Conservation (phyloP, 208 protist genomes). For the Porcisia hertigi region DNA sequence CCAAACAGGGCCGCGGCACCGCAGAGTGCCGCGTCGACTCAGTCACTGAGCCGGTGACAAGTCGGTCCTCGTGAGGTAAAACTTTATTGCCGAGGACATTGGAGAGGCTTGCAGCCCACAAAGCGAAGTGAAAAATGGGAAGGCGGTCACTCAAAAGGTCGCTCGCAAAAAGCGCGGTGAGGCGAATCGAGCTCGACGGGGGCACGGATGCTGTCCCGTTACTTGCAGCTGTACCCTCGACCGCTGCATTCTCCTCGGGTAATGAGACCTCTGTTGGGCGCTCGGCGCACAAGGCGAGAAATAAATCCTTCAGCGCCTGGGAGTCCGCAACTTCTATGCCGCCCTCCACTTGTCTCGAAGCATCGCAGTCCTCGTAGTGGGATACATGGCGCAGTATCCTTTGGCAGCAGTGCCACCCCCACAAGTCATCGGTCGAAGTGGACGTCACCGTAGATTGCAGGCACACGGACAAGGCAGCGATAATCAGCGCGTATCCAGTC, state of each 20-base stretch:
- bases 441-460: neutral
- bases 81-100: neutral
- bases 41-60: neutral
- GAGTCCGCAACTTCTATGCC: neutral
- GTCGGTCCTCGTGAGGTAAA: neutral
- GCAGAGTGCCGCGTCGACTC: neutral
- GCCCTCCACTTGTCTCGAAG: neutral
- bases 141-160: conserved; percentile 16
- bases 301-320: conserved; percentile 2
- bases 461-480: conserved; percentile 21
- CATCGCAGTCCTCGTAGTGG: conserved; percentile 10
- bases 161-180: conserved; percentile 15
- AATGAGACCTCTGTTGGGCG: neutral
- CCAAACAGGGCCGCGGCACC: neutral
- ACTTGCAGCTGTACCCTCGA: neutral
- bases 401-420: conserved; percentile 21
- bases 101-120: neutral
- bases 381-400: conserved; percentile 20
- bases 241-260: neutral
- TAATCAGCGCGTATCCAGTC: conserved; percentile 13
- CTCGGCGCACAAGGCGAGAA: conserved; percentile 5
- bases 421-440: no score
- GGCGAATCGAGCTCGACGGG: neutral
- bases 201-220: neutral
- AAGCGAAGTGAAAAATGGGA: conserved; percentile 3